Conservation (phyloP, 1,139 yeast genomes). For the Casaregolazyma suthepensis region DNA sequence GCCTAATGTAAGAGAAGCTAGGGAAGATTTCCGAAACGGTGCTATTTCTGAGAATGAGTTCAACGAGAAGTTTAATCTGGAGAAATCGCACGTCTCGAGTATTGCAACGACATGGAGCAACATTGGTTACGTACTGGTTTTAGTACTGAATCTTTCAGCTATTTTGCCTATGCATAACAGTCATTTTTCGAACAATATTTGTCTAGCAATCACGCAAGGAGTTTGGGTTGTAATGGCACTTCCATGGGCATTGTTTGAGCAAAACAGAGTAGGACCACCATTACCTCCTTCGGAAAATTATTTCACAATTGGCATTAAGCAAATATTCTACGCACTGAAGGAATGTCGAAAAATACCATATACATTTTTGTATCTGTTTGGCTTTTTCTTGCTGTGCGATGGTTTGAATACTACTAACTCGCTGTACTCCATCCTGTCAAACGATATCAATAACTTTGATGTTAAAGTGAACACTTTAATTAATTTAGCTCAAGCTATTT, state of each 20-base stretch:
- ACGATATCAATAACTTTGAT: slow-evolving; percentile 14
- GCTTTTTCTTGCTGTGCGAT: slow-evolving; percentile 16
- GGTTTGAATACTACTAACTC: slow-evolving; percentile 17
- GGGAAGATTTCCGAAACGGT: slow-evolving; percentile 14
- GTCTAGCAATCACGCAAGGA: slow-evolving; percentile 16
- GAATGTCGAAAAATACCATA: slow-evolving; percentile 16
- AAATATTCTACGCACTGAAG: slow-evolving; percentile 15
- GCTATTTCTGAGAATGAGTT: slow-evolving; percentile 14
- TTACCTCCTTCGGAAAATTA: slow-evolving; percentile 16
- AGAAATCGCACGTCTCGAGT: slow-evolving; percentile 14
- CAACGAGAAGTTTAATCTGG: slow-evolving; percentile 12
- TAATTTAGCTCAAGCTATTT: slow-evolving; percentile 13
- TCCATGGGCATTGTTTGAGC: slow-evolving; percentile 15
- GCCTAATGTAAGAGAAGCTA: slow-evolving; percentile 18
- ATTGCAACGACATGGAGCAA: slow-evolving; percentile 17
- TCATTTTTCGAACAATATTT: slow-evolving; percentile 14
- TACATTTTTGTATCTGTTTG: slow-evolving; percentile 16
- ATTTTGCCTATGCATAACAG: slow-evolving; percentile 15
- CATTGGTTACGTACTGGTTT: slow-evolving; percentile 13
- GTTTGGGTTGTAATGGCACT: slow-evolving; percentile 18
- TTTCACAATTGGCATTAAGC: slow-evolving; percentile 17
- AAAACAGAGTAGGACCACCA: slow-evolving; percentile 11
- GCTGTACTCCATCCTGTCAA: slow-evolving; percentile 13
- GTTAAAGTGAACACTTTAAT: slow-evolving; percentile 15
- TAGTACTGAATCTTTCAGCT: slow-evolving; percentile 13